These are phyloP conservation scores for Dictyostelium firmibasis DNA, from an alignment of 78 protist genomes.

Conservation along the genomic window DNA sequence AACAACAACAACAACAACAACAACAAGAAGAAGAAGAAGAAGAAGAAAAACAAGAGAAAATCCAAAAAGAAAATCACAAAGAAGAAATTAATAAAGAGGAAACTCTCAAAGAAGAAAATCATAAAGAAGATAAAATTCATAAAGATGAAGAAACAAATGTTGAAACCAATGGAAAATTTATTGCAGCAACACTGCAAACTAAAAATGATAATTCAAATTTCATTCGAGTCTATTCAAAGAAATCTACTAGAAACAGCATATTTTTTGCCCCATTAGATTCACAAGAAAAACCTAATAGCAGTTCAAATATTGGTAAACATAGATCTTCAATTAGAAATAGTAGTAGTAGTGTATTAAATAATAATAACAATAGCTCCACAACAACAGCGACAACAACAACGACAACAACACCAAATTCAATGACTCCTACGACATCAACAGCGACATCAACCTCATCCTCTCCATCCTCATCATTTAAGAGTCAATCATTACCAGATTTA, in stretches of 20 bases:
- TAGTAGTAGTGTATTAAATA: not conserved
- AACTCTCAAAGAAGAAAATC: not conserved
- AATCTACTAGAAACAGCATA: not conserved
- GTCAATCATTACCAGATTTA: slow-evolving; percentile 25
- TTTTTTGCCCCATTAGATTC: not conserved
- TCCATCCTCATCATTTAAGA: not conserved
- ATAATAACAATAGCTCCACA: not conserved
- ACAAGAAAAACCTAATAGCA: not conserved
- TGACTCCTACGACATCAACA: not conserved
- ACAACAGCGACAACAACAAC: not conserved
- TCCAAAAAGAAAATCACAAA: not conserved
- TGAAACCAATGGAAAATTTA: not conserved
- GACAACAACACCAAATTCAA: not conserved
- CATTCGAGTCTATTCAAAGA: not conserved
- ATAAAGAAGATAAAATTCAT: not conserved
- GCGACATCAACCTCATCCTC: not conserved
- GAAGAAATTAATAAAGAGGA: not conserved
- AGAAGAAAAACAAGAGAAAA: not conserved
- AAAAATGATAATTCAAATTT: not conserved
- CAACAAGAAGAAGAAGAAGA: not conserved
- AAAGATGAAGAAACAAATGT: not conserved
- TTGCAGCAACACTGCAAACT: no score
- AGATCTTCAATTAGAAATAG: not conserved
- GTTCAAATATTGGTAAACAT: not conserved
- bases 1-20: not conserved